Conservation (phyloP, 495 filamentous ascomycete species). For the Aspergillus homomorphus region DNA sequence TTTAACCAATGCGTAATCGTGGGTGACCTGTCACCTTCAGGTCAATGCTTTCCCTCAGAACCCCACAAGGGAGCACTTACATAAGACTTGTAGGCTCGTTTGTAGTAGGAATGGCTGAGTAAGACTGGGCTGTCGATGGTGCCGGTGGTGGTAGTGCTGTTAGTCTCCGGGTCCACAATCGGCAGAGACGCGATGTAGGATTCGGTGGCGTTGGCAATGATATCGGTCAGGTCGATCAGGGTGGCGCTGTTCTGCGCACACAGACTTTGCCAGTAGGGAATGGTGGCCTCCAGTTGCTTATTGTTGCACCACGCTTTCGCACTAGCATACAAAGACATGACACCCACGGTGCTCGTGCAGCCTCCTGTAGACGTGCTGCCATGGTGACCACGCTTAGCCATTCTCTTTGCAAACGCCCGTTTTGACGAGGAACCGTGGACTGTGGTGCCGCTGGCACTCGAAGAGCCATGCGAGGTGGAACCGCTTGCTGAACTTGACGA, state of each 20-base stretch:
- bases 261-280: slow-evolving; percentile 9
- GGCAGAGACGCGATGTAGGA: slow-evolving; percentile 7
- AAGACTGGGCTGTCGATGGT: slow-evolving; percentile 8
- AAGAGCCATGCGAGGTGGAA: background rate
- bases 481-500: background rate
- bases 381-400: slow-evolving; percentile 3
- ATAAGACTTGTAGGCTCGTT: slow-evolving; percentile 13
- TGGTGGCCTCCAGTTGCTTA: background rate
- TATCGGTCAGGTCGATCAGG: background rate
- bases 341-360: slow-evolving; percentile 6
- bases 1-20: slow-evolving; percentile 9
- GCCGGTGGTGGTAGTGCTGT: slow-evolving; percentile 6
- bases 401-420: background rate
- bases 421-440: background rate
- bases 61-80: background rate
- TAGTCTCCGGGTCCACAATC: slow-evolving; percentile 7
- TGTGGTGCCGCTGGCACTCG: background rate
- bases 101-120: slow-evolving; percentile 7
- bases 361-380: background rate
- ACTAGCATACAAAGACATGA: slow-evolving; percentile 11
- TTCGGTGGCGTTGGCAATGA: slow-evolving; percentile 6
- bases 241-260: slow-evolving; percentile 4
- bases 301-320: slow-evolving; percentile 12
- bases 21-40: background rate
- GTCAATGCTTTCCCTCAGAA: background rate